These are phyloP conservation scores for Ramaria sp. DNA, from an alignment of 768 basidiomycete genomes.

Conservation along the genomic window DNA sequence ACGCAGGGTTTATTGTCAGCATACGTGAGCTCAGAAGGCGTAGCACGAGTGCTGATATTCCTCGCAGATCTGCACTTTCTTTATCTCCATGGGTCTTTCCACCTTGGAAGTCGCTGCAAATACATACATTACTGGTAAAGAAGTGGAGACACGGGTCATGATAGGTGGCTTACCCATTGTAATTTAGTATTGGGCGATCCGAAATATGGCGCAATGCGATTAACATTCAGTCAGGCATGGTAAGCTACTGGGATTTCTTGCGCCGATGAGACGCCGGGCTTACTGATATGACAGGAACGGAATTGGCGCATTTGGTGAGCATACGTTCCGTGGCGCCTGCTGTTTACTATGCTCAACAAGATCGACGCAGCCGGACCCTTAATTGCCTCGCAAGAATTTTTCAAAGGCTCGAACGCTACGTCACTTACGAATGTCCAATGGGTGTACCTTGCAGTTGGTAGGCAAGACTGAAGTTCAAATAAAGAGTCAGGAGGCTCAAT, in stretches of 20 bases:
- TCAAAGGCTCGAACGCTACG: slow-evolving; percentile 49
- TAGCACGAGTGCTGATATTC: not conserved
- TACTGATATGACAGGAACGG: slow-evolving; percentile 22
- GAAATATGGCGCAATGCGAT: slow-evolving; percentile 60
- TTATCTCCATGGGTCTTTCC: slow-evolving; percentile 36
- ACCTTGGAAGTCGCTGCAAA: slow-evolving; percentile 68
- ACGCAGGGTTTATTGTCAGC: slow-evolving; percentile 13
- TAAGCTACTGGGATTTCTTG: slow-evolving; percentile 21
- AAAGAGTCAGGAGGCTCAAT: not conserved
- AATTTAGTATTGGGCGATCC: slow-evolving; percentile 44
- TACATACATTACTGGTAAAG: slow-evolving; percentile 51
- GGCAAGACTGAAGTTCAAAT: slow-evolving; percentile 21
- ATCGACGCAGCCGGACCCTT: slow-evolving; percentile 36
- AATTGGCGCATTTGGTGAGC: slow-evolving; percentile 6
- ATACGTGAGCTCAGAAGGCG: not conserved
- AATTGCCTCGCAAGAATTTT: slow-evolving; percentile 69
- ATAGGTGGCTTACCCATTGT: not conserved
- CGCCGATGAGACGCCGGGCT: slow-evolving; percentile 53
- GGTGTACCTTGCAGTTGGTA: slow-evolving; percentile 58
- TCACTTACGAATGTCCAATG: slow-evolving; percentile 61
- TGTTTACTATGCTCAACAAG: not conserved
- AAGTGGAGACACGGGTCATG: not conserved
- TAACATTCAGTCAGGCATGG: slow-evolving; percentile 66
- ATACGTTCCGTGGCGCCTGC: not conserved
- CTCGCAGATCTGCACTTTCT: slow-evolving; percentile 7